Evolutionary conservation across 306 rosid genomes (phyloP).

Genomic region (Corylus heterophylla): DNA sequence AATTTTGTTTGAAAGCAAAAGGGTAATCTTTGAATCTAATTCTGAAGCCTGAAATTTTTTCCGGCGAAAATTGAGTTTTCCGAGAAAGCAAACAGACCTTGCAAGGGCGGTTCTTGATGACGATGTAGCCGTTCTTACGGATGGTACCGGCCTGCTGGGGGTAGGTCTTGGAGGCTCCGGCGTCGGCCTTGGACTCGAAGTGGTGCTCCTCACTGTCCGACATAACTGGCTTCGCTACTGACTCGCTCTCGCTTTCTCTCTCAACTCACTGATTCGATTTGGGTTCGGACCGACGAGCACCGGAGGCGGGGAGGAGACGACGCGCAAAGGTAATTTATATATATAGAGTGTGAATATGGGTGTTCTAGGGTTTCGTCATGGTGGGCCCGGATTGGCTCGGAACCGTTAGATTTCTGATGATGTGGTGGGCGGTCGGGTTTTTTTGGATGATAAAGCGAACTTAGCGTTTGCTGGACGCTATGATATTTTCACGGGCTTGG

Average conservation of each 20-base stretch:
- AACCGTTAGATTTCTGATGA: conserved; percentile 17
- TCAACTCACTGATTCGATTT: conserved; percentile 13
- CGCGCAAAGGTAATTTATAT: not conserved
- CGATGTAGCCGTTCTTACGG: conserved; percentile 76
- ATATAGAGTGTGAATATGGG: not conserved
- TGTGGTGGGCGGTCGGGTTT: conserved; percentile 4
- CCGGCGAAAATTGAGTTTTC: not conserved
- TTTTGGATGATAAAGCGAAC: not conserved
- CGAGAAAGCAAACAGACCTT: conserved; percentile 37
- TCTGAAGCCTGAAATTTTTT: no score
- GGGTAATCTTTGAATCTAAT: no score
- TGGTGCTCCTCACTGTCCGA: conserved; percentile 78
- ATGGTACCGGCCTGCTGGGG: conserved; percentile 87
- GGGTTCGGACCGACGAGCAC: not conserved
- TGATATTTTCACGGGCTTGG: not conserved
- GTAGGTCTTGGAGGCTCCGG: conserved; percentile 76
- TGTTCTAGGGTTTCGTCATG: conserved; percentile 3
- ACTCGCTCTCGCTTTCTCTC: not conserved
- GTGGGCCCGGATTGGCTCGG: conserved; percentile 12
- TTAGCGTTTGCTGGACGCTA: not conserved
- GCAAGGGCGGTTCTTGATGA: conserved; percentile 72
- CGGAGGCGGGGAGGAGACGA: conserved; percentile 3
- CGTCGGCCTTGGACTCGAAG: conserved; percentile 75
- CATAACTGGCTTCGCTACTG: conserved; percentile 30
- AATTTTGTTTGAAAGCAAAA: no score